Conservation (phyloP, 495 filamentous ascomycete genomes). For the Penicillium bialowiezense region DNA sequence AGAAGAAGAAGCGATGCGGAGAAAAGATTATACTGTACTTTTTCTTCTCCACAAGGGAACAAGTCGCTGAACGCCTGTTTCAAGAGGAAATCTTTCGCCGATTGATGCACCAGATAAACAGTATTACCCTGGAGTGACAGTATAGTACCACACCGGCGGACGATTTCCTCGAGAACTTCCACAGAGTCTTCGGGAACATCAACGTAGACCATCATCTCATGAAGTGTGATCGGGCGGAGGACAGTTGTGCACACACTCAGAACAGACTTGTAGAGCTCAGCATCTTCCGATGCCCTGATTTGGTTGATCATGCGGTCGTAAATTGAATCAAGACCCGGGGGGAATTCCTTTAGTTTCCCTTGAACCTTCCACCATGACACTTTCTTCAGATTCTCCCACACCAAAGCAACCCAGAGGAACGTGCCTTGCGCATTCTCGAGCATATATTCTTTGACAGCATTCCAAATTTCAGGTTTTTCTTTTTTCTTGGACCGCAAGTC, state of each 20-base stretch:
- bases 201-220: slow-evolving; percentile 21
- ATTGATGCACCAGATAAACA: slow-evolving; percentile 40
- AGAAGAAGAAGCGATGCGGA: slow-evolving; percentile 22
- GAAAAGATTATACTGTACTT: slow-evolving; percentile 27
- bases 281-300: slow-evolving; percentile 5
- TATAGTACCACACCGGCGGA: slow-evolving; percentile 14
- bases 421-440: slow-evolving; percentile 23
- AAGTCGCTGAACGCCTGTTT: slow-evolving; percentile 5
- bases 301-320: slow-evolving; percentile 12
- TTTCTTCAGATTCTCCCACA: slow-evolving; percentile 17
- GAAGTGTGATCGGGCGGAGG: slow-evolving; percentile 24
- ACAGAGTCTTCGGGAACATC: slow-evolving; percentile 10
- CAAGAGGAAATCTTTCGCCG: slow-evolving; percentile 36
- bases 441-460: slow-evolving; percentile 15
- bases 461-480: not conserved
- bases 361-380: not conserved
- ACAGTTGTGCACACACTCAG: slow-evolving; percentile 15
- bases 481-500: slow-evolving; percentile 9
- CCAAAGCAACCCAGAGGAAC: slow-evolving; percentile 36
- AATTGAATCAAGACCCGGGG: slow-evolving; percentile 11
- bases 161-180: slow-evolving; percentile 6
- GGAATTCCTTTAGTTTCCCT: slow-evolving; percentile 2
- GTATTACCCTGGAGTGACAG: slow-evolving; percentile 17
- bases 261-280: slow-evolving; percentile 8
- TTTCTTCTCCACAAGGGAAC: slow-evolving; percentile 14